Evolutionary conservation across 1,284 basidiomycete genomes (phyloP).

Genomic region (Cryptococcus amylolentus): DNA sequence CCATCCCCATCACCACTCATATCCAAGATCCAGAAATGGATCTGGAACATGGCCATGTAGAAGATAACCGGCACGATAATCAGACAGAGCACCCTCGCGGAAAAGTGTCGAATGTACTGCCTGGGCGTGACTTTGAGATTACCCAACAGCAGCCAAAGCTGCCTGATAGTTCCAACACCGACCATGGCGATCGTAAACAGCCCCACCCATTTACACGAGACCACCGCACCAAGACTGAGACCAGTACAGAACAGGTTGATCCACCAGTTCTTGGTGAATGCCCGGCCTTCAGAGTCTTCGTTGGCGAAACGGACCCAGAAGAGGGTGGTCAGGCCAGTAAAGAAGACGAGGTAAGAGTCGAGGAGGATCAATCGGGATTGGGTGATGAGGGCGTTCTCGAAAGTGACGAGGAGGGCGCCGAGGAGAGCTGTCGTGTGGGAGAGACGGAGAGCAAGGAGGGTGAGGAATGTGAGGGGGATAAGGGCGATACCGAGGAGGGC

Average conservation of each 20-base stretch:
- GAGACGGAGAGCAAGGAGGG: conserved; percentile 85
- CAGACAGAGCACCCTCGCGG: conserved; percentile 81
- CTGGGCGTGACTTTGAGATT: conserved; percentile 75
- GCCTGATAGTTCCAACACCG: conserved; percentile 76
- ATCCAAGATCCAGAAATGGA: conserved; percentile 86
- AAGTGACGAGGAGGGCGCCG: conserved; percentile 84
- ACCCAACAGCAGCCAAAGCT: conserved; percentile 87
- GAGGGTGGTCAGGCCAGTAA: conserved; percentile 85
- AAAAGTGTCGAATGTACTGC: conserved; percentile 77
- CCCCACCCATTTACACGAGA: conserved; percentile 97
- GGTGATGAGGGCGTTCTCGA: conserved; percentile 93
- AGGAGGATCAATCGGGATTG: conserved; percentile 96
- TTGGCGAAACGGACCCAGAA: conserved; percentile 88
- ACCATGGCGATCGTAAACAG: conserved; percentile 97
- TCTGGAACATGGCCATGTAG: conserved; percentile 93
- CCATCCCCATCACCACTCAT: conserved; percentile 94
- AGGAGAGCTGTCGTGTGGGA: conserved; percentile 85
- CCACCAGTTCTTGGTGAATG: conserved; percentile 91
- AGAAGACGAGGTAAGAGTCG: conserved; percentile 95
- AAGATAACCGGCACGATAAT: conserved; percentile 79
- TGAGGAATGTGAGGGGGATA: conserved; percentile 87
- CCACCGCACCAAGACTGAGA: conserved; percentile 82
- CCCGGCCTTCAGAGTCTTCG: conserved; percentile 63
- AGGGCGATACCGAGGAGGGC: conserved; percentile 85
- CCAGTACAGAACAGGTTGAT: conserved; percentile 85